Percentiles rank a stretch among this genome's conserved stretches.
Evolutionary conservation across 78 protist genomes (phyloP).

Genomic region (Chrysochromulina parva): DNA sequence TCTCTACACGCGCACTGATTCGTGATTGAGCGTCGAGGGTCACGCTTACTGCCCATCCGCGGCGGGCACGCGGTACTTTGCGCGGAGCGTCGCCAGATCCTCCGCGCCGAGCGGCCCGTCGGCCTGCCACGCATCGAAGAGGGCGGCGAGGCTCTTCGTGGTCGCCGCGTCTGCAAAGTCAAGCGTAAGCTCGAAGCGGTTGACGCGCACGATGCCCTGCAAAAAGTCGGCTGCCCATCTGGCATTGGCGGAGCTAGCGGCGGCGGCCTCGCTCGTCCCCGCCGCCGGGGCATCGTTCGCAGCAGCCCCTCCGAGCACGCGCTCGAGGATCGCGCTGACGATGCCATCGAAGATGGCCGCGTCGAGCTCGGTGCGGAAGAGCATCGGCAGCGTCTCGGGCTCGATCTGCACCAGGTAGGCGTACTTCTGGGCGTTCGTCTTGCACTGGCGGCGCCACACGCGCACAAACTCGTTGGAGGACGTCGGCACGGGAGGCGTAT

Average conservation of each 20-base stretch:
- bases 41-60: no score
- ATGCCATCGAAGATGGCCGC: background rate
- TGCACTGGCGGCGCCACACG: background rate
- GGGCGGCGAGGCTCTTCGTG: no score
- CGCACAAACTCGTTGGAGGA: background rate
- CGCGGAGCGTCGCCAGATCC: no score
- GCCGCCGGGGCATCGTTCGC: background rate
- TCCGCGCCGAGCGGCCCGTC: no score
- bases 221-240: background rate
- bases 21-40: no score
- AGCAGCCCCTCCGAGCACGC: background rate
- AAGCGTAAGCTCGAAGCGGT: background rate
- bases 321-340: background rate
- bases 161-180: background rate
- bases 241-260: background rate
- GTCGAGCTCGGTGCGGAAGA: constrained; percentile 5
- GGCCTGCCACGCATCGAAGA: no score
- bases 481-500: background rate
- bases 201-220: background rate
- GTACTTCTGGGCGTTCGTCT: background rate
- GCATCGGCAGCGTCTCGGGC: background rate
- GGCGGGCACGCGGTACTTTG: no score
- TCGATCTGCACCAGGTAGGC: background rate
- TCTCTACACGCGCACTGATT: no score
- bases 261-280: background rate